Evolutionary conservation across 768 basidiomycete species (phyloP), one percentile per base, ranked within the genome.

Genomic region (Podaxis pistillaris): DNA sequence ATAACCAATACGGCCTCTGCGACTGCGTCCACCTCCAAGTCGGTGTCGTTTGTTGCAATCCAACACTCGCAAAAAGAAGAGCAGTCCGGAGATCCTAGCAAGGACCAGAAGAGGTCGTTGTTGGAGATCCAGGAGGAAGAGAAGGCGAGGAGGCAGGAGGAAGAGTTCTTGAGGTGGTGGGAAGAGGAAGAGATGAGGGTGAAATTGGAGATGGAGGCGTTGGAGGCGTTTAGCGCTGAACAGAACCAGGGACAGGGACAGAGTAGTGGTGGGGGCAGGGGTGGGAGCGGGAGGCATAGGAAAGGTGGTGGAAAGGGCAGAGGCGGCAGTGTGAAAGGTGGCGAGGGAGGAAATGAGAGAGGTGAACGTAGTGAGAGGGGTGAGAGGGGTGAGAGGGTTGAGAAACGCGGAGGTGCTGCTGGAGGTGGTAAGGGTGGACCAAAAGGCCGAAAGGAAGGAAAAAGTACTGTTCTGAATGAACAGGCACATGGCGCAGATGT

Each of bases 111-210:
- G 64, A 83, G 83, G 36, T 90, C 89, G 28, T 75, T 96, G 62
- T 76, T 79, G 15, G 88, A 96, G 64, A 98, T 97, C 47, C 94
- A 96, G 72, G 86, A 88, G 63, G 94, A 97, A 71, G 93, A 95
- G 71, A 77, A 76, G 37, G 84, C 81, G 46, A 79, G 80, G 28
- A 85, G 81, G 64, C 81, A 79, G 54, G 93, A 96, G 73, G 85
- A 78, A 3, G 91, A 91, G 63, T 98, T 97, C 71, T 72, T 96
- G 72, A 83, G 78, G 67, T 97, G 95, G 95, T 97, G 94, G 93
- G 78, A 85, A 1, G 86, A 81, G 6, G 95, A 96, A 73, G 92
- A 94, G 72, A 86, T 84, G 68, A 79, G 90, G 15, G 72, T 91
- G 65, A 65, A 76, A 37, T 87, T 90, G 72, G 77, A 78, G 58